A percentile compares a stretch with the other conserved stretches of the same genome.
These are phyloP conservation scores for Ramaria sp. DNA, from an alignment of 768 basidiomycete genomes.

Conservation along the genomic window DNA sequence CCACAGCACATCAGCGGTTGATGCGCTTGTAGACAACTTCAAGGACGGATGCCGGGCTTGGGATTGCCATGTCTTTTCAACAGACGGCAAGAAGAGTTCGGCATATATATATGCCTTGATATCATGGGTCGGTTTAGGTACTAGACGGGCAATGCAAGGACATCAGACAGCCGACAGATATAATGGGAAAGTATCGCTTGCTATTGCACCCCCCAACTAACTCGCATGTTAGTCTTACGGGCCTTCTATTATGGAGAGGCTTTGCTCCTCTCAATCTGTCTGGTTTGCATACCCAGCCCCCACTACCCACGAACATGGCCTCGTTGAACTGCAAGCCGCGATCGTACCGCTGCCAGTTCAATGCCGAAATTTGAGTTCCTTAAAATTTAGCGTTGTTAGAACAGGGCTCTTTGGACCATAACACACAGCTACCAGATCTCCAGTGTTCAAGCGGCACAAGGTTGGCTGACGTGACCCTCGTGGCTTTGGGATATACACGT, in stretches of 20 bases:
- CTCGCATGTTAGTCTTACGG: not conserved
- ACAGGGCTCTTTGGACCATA: not conserved
- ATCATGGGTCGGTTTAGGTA: constrained; percentile 32
- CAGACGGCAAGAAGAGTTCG: constrained; percentile 31
- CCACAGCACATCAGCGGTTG: constrained; percentile 29
- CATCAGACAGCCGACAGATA: not conserved
- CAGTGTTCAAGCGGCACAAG: constrained; percentile 42
- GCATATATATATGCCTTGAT: constrained; percentile 36
- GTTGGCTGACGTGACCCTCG: constrained; percentile 46
- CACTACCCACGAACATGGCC: constrained; percentile 46
- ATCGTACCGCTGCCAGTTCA: constrained; percentile 60
- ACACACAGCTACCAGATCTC: constrained; percentile 26
- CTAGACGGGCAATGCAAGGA: constrained; percentile 16
- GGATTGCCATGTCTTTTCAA: constrained; percentile 35
- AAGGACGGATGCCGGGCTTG: constrained; percentile 26
- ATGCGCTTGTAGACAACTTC: constrained; percentile 21
- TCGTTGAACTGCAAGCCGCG: constrained; percentile 47
- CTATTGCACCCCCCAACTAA: constrained; percentile 20
- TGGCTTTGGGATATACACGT: constrained; percentile 48
- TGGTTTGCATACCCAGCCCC: constrained; percentile 48
- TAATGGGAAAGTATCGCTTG: constrained; percentile 30
- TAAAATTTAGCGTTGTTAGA: not conserved
- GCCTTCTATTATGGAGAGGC: constrained; percentile 1
- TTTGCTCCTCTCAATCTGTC: constrained; percentile 16
- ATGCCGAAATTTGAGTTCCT: constrained; percentile 42